Evolutionary conservation across 2,329 filamentous ascomycete genomes (phyloP).

Genomic region (Akanthomyces dipterigenus): DNA sequence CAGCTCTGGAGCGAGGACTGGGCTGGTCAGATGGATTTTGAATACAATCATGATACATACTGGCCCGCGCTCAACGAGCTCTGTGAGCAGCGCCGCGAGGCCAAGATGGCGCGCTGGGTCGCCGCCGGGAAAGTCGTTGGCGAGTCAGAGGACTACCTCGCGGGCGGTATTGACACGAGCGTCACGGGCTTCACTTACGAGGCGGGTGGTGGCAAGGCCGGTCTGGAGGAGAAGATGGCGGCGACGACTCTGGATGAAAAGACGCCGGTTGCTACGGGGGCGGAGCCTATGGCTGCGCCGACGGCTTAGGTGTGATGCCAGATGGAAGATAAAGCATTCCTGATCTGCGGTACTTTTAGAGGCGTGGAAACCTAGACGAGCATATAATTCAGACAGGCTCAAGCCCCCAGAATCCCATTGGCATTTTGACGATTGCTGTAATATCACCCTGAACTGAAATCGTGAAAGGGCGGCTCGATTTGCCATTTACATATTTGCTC

Average conservation of each 20-base stretch:
- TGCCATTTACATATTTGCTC: too few relatives aligned
- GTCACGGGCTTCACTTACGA: constrained; percentile 26
- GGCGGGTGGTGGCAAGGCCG: background rate
- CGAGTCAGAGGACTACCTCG: constrained; percentile 82
- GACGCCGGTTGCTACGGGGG: constrained; percentile 19
- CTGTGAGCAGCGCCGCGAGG: constrained; percentile 57
- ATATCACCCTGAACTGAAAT: too few relatives aligned
- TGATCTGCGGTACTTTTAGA: too few relatives aligned
- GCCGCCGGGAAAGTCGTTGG: constrained; percentile 74
- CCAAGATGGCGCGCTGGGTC: constrained; percentile 65
- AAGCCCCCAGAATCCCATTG: too few relatives aligned
- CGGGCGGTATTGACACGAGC: constrained; percentile 45
- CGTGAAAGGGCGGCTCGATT: too few relatives aligned
- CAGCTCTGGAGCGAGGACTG: constrained; percentile 74
- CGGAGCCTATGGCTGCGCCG: constrained; percentile 20
- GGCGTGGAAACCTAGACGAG: too few relatives aligned
- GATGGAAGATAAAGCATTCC: background rate
- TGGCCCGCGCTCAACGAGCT: constrained; percentile 79
- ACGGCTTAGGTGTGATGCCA: background rate
- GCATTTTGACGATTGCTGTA: too few relatives aligned
- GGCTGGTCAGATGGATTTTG: constrained; percentile 76
- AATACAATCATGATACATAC: constrained; percentile 82
- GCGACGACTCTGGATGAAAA: constrained; percentile 10
- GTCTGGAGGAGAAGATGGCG: constrained; percentile 9
- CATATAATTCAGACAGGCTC: too few relatives aligned